Conservation (phyloP, 1,284 basidiomycete species). For the Ustilago bromivora region DNA sequence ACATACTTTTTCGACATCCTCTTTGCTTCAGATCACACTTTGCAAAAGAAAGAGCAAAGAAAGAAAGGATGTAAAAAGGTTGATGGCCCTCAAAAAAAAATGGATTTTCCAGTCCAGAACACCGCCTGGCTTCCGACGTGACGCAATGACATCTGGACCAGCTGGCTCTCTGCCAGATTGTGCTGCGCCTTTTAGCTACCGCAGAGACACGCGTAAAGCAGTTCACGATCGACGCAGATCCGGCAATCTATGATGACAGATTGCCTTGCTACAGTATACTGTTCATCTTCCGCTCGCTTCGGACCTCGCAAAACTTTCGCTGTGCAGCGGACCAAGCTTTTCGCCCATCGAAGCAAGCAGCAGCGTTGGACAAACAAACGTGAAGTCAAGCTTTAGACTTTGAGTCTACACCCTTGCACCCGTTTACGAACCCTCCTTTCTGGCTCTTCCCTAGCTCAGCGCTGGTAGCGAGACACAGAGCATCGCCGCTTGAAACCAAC, state of each 20-base stretch:
- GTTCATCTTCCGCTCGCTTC: background rate
- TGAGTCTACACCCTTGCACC: constrained; percentile 3
- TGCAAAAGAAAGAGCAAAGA: background rate
- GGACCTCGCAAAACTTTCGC: background rate
- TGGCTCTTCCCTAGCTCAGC: background rate
- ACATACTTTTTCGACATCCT: background rate
- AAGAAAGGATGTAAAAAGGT: background rate
- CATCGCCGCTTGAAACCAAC: constrained; percentile 5
- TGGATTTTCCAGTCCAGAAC: too few species aligned
- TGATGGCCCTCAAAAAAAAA: too few species aligned
- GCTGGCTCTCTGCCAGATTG: too few species aligned
- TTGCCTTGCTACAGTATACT: background rate
- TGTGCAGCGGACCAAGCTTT: background rate
- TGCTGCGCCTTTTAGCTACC: too few species aligned
- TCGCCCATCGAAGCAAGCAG: background rate
- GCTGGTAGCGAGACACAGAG: background rate
- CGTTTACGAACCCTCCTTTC: constrained; percentile 2
- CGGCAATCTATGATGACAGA: constrained; percentile 1
- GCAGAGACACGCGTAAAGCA: constrained; percentile 8
- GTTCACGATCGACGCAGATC: constrained; percentile 5
- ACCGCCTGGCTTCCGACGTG: too few species aligned
- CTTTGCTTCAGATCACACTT: background rate
- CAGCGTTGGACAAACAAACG: background rate
- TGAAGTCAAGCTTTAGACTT: background rate
- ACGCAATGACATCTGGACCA: too few species aligned